A percentile compares a stretch with the other conserved stretches of the same genome.
These are phyloP conservation scores for Prunus campanulata DNA, from an alignment of 306 rosid genomes.

Conservation along the genomic window DNA sequence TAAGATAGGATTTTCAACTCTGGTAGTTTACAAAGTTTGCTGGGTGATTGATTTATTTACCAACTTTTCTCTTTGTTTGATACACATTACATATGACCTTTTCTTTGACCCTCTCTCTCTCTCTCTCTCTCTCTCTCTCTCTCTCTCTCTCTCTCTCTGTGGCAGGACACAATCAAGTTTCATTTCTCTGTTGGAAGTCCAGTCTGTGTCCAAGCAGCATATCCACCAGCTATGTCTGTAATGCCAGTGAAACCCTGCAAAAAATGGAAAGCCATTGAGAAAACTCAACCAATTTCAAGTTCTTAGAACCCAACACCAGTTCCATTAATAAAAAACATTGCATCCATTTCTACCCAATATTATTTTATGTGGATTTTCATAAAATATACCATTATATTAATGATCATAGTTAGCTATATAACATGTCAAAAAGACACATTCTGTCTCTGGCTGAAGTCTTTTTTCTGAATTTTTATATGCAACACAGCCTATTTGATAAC, in stretches of 20 bases:
- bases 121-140: neutral
- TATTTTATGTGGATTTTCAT: neutral
- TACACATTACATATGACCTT: neutral
- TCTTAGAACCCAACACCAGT: neutral
- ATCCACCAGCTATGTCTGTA: slow-evolving; percentile 91
- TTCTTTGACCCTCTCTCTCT: neutral
- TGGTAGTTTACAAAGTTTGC: neutral
- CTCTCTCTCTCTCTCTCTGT: neutral
- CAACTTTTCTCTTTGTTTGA: neutral
- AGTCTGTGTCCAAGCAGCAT: slow-evolving; percentile 76
- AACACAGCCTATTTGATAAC: neutral
- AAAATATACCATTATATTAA: neutral
- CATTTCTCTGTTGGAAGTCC: slow-evolving; percentile 66
- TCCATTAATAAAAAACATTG: neutral
- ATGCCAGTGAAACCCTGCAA: slow-evolving; percentile 70
- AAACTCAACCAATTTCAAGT: too few species aligned
- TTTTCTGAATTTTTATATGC: neutral
- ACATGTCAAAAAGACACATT: neutral
- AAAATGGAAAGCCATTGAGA: neutral
- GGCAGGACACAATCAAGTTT: slow-evolving; percentile 6
- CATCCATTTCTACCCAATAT: neutral
- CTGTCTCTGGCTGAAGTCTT: neutral
- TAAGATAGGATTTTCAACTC: too few species aligned
- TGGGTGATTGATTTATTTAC: neutral
- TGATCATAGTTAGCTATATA: neutral